A percentile compares a stretch with the other conserved stretches of the same genome.
phyloP scores from a whole-genome alignment of 257 asterid genomes.

The Linderniella brevidens region DNA sequence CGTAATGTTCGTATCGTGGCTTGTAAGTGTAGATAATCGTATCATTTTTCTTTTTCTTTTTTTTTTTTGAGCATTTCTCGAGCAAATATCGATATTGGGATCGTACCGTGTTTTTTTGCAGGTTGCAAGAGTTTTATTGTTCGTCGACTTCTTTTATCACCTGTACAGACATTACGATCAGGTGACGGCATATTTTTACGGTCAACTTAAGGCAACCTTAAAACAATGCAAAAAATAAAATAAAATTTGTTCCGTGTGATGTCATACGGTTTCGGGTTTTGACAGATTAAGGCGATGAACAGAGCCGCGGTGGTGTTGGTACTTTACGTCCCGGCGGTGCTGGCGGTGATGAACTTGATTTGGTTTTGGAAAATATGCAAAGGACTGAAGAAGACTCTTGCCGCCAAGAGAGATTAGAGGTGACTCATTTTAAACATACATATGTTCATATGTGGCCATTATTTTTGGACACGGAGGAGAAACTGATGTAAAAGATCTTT shows the following conservation, averaged over 20 bases:
- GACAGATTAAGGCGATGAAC: conserved; percentile 45
- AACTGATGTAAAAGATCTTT: no score
- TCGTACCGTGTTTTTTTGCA: conserved; percentile 21
- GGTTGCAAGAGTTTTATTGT: conserved; percentile 63
- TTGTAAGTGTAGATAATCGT: conserved; percentile 30
- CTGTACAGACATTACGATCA: conserved; percentile 24
- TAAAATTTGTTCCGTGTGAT: no score
- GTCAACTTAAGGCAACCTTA: no score
- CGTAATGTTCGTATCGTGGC: conserved; percentile 48
- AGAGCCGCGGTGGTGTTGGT: conserved; percentile 23
- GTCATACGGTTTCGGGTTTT: background rate
- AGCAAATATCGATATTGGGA: conserved; percentile 1
- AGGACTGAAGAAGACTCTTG: conserved; percentile 47
- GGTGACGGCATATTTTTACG: conserved; percentile 19
- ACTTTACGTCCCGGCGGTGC: conserved; percentile 20
- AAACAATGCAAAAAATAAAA: no score
- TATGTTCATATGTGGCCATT: no score
- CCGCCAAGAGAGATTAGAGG: conserved; percentile 47
- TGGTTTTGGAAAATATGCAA: conserved; percentile 65
- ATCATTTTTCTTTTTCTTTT: background rate
- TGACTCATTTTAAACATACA: no score
- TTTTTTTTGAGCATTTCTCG: background rate
- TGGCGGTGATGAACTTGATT: conserved; percentile 38
- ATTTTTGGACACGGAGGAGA: no score
- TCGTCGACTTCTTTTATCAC: conserved; percentile 44